Evolutionary conservation across 331 rosid genomes (phyloP), one percentile per base, ranked within the genome.

Genomic region (Rosa hybrid): DNA sequence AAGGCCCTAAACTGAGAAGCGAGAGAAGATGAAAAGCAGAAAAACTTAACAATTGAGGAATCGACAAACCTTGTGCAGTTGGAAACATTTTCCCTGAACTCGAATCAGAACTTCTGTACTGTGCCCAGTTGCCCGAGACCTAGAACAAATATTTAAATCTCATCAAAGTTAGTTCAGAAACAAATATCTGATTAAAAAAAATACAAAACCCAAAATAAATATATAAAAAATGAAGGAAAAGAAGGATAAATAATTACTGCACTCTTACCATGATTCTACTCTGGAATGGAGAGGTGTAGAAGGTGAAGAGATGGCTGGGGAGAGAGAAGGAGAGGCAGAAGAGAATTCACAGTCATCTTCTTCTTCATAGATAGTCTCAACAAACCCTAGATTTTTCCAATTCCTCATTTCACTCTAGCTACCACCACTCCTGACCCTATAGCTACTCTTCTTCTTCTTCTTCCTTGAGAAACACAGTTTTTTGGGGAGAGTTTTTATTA

Each of bases 301-400:
- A 57, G 97, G 91, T 81, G 92, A 87, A n/a, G 89, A 91, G 68
- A 77, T 73, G 11, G 91, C 68, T 0, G 92, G 83, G 34, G 94
- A 82, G 68, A 88, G 85, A 79, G 94, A 88, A 56, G 91, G 85
- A 16, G 97, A 85, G 39, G 90, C 57, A 14, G 94, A 85, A 7
- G 96, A 90, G 72, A 84, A 88, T 48, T 89, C 92, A 56, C 51
- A 85, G 79, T 76, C 72, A 39, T 68, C 79, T 53, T 92, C 98
- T 86, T 94, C 97, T 60, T 94, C 98, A 72, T 92, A 87, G 71
- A 94, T 94, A 77, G 98, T 94, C 20, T 91, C 92, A 56, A 94
- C 96, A 13, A 82, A 71, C 2, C 89, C 90, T 27, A 90, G 83
- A 72, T 88, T 88, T 78, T 88, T 79, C 94, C 91, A 85, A 57